Base-by-base conservation (phyloP, 169 alveolate genomes). In the Plasmodium vinckei region DNA sequence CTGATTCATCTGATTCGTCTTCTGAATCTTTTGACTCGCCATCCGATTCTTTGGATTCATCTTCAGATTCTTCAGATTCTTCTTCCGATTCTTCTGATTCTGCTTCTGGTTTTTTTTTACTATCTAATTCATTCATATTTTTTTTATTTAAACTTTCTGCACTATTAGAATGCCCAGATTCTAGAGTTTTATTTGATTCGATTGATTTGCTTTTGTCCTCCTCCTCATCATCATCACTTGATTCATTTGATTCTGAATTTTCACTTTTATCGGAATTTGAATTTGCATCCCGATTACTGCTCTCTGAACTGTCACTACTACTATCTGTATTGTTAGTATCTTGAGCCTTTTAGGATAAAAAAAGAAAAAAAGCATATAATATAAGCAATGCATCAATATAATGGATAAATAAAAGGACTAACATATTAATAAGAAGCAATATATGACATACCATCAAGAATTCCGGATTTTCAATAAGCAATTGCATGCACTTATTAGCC, bases 391-490 rank as follows among this genome's bases (percentile, higher is more conserved):
- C 5, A 23, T 9, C 12, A 25, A 25, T 10, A 19, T 17, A 57
- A 57, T 23, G 46, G 10, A 57, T 5, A 15, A 44, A 1, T 27
- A 23, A 9, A 39, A 21, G 17, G 17, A 33, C 13, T 33, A 12
- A 39, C 17, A 64, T 51, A 56, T 64, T 12, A 1, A 73, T 25
- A 7, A 13, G 12, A 27, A 21, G 23, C 1, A 47, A 3, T 46
- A 49, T 46, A 10, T 6, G 25, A 9, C 61, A 46, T 25, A 77
- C 88, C 25, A 44, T 77, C 42, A 77, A 64, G 42, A 77, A 42
- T 1, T 77, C 88, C 53, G 88, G 88, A 17, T 15, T n/a, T 19
- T 77, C 77, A 2, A 77, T 77, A 23, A 77, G 57, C 88, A 77
- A 63, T 39, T 77, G 77, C 21, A 77, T 15, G 56, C 79, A 77